Evolutionary conservation across 768 basidiomycete species (phyloP).

Genomic region (Macrolepiota albuminosa): DNA sequence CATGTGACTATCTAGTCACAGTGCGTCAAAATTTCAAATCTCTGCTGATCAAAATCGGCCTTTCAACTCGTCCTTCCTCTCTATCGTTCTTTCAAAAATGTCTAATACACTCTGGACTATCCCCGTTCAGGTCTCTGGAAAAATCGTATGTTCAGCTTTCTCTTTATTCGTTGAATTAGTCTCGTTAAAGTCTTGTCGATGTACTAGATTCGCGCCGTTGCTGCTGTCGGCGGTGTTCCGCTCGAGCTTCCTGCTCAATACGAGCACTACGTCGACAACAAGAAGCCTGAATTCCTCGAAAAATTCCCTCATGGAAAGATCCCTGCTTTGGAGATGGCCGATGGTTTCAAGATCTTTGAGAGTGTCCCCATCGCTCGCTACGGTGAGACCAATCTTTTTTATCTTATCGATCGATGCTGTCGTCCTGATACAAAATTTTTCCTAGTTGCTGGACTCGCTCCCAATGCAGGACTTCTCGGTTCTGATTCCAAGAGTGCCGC

Average conservation of each 20-base stretch:
- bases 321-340: constrained; percentile 71
- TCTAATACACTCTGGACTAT: constrained; percentile 59
- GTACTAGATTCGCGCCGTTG: constrained; percentile 47
- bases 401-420: constrained; percentile 27
- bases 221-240: constrained; percentile 55
- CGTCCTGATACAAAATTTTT: background rate
- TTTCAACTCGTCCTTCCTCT: constrained; percentile 18
- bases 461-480: constrained; percentile 79
- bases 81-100: constrained; percentile 31
- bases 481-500: constrained; percentile 60
- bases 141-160: constrained; percentile 36
- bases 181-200: constrained; percentile 3
- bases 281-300: constrained; percentile 58
- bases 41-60: background rate
- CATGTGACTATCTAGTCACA: background rate
- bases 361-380: constrained; percentile 79
- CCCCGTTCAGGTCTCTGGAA: constrained; percentile 36
- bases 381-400: constrained; percentile 50
- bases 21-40: background rate
- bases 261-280: constrained; percentile 61
- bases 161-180: background rate
- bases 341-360: constrained; percentile 82
- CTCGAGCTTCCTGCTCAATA: constrained; percentile 50
- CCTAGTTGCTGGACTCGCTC: constrained; percentile 69
- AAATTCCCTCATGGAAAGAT: constrained; percentile 85